A percentile compares a stretch with the other conserved stretches of the same genome.
Conservation (phyloP, 345 rosid genomes). For the Psidium friedrichsthalianum region DNA sequence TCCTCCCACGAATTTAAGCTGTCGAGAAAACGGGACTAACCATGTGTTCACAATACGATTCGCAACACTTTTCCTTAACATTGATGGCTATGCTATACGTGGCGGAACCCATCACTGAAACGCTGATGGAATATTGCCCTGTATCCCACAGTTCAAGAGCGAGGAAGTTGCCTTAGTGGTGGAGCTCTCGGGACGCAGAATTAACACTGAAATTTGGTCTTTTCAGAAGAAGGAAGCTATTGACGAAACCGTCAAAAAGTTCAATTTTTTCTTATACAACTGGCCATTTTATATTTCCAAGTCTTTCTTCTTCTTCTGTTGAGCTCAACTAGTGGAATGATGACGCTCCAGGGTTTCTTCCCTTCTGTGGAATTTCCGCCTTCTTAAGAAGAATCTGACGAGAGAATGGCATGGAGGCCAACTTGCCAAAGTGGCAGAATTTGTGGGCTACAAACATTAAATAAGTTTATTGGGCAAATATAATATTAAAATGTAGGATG, state of each 20-base stretch:
- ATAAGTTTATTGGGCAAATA: not conserved
- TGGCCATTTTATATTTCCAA: not conserved
- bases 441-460: not conserved
- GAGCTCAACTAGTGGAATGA: constrained; percentile 14
- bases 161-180: not conserved
- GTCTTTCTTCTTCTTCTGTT: not conserved
- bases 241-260: not conserved
- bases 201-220: not conserved
- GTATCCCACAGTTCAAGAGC: not conserved
- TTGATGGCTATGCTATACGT: not conserved
- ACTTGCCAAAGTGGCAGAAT: not conserved
- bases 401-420: not conserved
- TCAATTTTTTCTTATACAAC: not conserved
- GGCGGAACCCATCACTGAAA: not conserved
- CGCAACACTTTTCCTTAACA: not conserved
- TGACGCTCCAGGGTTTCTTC: not conserved
- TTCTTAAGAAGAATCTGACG: not conserved
- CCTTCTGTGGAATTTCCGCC: not conserved
- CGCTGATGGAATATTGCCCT: not conserved
- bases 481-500: not conserved
- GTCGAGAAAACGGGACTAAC: not conserved
- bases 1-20: not conserved
- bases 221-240: not conserved
- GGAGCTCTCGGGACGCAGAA: not conserved
- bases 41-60: too few species aligned